phyloP scores from a whole-genome alignment of 345 rosid species.

The Salix udensis region DNA sequence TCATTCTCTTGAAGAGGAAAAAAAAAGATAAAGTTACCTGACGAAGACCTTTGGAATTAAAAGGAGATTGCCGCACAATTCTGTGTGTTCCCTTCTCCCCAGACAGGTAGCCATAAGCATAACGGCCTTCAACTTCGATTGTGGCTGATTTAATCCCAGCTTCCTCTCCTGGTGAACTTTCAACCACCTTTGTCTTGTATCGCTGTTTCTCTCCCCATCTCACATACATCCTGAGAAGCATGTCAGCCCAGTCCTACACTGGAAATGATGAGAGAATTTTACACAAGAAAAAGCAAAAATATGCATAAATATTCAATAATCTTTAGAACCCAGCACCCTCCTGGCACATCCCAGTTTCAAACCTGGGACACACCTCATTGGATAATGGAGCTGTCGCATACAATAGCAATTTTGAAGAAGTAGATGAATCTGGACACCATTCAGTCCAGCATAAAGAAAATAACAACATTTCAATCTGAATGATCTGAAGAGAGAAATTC shows the following conservation, averaged over 20 bases:
- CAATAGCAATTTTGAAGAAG: not conserved
- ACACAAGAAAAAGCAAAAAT: conserved; percentile 17
- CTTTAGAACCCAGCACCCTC: too few species aligned
- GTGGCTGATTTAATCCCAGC: conserved; percentile 95
- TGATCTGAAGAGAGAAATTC: not conserved
- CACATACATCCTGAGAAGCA: conserved; percentile 90
- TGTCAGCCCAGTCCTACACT: conserved; percentile 99
- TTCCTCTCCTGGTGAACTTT: conserved; percentile 87
- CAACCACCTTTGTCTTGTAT: conserved; percentile 78
- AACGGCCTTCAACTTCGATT: conserved; percentile 80
- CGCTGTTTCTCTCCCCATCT: conserved; percentile 98
- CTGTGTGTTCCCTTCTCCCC: conserved; percentile 98
- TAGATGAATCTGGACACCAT: not conserved
- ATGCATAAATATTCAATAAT: too few species aligned
- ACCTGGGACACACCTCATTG: too few species aligned
- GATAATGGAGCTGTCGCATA: too few species aligned
- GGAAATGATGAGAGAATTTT: conserved; percentile 38
- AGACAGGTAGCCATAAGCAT: conserved; percentile 85
- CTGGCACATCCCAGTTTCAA: too few species aligned
- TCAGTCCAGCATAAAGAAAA: not conserved
- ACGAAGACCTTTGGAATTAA: conserved; percentile 92
- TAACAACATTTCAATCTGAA: conserved; percentile 2
- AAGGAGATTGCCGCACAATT: conserved; percentile 93
- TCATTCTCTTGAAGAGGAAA: not conserved
- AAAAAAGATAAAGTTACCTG: conserved; percentile 47